phyloP scores from a whole-genome alignment of 208 protist species.

The Crithidia acanthocephali region DNA sequence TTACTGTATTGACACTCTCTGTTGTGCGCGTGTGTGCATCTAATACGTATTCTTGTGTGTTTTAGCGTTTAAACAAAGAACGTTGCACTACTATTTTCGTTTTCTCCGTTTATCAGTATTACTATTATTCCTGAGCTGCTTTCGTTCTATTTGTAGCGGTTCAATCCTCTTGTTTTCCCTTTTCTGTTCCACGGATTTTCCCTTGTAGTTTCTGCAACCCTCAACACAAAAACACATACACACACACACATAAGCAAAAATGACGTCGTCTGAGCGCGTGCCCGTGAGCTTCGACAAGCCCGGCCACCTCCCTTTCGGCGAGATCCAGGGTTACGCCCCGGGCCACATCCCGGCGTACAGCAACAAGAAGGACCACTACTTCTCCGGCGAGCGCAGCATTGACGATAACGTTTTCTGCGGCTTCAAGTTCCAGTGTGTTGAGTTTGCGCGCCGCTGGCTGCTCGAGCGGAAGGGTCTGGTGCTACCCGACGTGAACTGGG shows the following conservation, averaged over 20 bases:
- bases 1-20: neutral
- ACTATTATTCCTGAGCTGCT: no score
- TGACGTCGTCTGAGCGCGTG: constrained; percentile 12
- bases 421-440: constrained; percentile 92
- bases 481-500: constrained; percentile 84
- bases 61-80: neutral
- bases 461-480: constrained; percentile 79
- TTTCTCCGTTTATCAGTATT: no score
- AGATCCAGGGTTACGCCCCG: constrained; percentile 75
- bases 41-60: no score
- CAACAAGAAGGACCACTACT: constrained; percentile 88
- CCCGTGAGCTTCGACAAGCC: constrained; percentile 41
- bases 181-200: neutral
- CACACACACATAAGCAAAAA: constrained; percentile 5
- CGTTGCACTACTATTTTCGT: neutral
- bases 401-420: constrained; percentile 80
- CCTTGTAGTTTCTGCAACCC: neutral
- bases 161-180: neutral
- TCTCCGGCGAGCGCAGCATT: constrained; percentile 86
- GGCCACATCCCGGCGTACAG: constrained; percentile 88
- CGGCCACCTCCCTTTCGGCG: constrained; percentile 67
- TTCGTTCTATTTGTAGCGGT: no score
- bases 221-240: neutral
- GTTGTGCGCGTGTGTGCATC: no score
- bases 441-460: constrained; percentile 90